Conservation (phyloP, 306 rosid species). For the Ormosia semicastrata region DNA sequence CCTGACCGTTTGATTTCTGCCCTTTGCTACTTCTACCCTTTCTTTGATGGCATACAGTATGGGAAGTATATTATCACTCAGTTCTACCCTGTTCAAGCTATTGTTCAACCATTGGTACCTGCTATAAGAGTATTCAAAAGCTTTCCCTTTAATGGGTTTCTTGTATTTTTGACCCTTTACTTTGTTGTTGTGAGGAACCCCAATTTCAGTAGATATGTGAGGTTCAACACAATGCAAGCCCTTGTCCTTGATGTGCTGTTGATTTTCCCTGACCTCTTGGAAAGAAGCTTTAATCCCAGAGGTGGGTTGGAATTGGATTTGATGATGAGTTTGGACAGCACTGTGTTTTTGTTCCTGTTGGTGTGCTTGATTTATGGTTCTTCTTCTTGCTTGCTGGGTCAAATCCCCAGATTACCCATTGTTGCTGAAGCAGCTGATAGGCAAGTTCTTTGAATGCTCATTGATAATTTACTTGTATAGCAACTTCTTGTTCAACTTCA, state of each 20-base stretch:
- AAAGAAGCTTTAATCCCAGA: constrained; percentile 78
- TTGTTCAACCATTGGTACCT: constrained; percentile 72
- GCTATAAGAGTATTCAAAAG: constrained; percentile 87
- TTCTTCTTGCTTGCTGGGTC: constrained; percentile 87
- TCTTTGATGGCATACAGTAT: constrained; percentile 86
- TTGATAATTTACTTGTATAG: constrained; percentile 33
- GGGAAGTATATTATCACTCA: constrained; percentile 83
- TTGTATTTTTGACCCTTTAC: constrained; percentile 82
- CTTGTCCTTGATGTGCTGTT: constrained; percentile 89
- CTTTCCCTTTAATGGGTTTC: constrained; percentile 82
- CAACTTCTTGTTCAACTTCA: constrained; percentile 10
- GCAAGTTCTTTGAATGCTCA: constrained; percentile 67
- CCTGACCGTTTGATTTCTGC: constrained; percentile 88
- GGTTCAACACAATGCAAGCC: constrained; percentile 98
- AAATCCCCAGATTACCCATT: constrained; percentile 84
- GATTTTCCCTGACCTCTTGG: constrained; percentile 86
- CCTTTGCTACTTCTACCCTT: constrained; percentile 85
- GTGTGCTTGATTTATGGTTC: constrained; percentile 89
- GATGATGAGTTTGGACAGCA: constrained; percentile 94
- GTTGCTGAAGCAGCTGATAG: constrained; percentile 98
- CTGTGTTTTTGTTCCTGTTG: constrained; percentile 78
- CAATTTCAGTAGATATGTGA: constrained; percentile 81
- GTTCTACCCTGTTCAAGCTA: constrained; percentile 66
- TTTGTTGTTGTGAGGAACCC: constrained; percentile 91
- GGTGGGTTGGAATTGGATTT: constrained; percentile 86